Evolutionary conservation across 2,329 filamentous ascomycete species (phyloP).

Genomic region (Clarireedia hainanense): DNA sequence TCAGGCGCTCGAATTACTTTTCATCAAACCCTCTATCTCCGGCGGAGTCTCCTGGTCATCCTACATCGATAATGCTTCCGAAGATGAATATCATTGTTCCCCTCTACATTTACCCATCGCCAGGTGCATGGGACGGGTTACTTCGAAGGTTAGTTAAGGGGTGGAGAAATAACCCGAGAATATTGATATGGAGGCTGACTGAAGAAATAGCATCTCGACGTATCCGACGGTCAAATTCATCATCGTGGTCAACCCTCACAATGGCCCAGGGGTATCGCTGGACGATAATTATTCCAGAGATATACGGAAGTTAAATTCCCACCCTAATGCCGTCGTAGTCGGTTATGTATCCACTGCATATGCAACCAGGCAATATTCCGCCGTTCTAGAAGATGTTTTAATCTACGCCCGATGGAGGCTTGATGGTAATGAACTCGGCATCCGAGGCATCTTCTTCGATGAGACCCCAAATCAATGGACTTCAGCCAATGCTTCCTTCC

Average conservation of each 20-base stretch:
- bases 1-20: background rate
- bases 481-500: conserved; percentile 4
- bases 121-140: conserved; percentile 17
- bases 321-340: conserved; percentile 30
- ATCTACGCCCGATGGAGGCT: conserved; percentile 13
- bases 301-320: conserved; percentile 30
- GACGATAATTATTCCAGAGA: conserved; percentile 29
- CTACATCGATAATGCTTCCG: background rate
- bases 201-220: conserved; percentile 6
- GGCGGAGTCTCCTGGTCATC: background rate
- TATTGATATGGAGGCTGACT: conserved; percentile 7
- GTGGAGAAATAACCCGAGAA: background rate
- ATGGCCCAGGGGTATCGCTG: conserved; percentile 30
- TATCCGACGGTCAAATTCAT: conserved; percentile 20
- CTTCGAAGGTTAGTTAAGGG: conserved; percentile 10
- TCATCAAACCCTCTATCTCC: background rate
- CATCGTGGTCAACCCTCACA: conserved; percentile 23
- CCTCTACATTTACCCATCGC: conserved; percentile 18
- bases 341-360: conserved; percentile 34
- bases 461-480: conserved; percentile 13
- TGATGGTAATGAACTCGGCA: conserved; percentile 7
- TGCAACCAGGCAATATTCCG: conserved; percentile 13
- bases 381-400: conserved; percentile 8
- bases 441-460: conserved; percentile 17
- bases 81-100: conserved; percentile 18